Evolutionary conservation across 495 filamentous ascomycete species (phyloP).

Genomic region (Neurospora sp.): DNA sequence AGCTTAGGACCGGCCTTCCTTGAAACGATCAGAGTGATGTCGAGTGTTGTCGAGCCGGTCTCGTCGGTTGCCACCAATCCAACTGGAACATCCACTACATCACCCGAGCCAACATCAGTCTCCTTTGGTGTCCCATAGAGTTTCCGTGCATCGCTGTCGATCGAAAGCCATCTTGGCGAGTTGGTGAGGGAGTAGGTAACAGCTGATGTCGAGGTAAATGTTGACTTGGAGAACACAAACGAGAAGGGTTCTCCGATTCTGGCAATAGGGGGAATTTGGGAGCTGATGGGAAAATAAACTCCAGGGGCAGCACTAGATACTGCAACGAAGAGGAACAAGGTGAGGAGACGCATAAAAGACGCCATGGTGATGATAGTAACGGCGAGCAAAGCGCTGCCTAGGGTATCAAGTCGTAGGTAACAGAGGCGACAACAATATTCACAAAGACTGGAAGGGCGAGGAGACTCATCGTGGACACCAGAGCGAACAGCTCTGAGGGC

Average conservation of each 20-base stretch:
- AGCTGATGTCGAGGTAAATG: constrained; percentile 46
- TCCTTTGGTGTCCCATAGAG: constrained; percentile 55
- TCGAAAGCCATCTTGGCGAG: constrained; percentile 57
- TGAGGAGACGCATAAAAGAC: background rate
- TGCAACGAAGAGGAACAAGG: constrained; percentile 8
- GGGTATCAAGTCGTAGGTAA: background rate
- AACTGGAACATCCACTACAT: constrained; percentile 37
- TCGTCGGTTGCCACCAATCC: constrained; percentile 51
- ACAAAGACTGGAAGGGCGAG: background rate
- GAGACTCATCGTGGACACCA: background rate
- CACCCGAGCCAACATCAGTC: constrained; percentile 43
- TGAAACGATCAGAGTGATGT: constrained; percentile 55
- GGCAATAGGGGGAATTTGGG: constrained; percentile 68
- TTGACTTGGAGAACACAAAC: constrained; percentile 59
- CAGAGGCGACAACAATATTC: background rate
- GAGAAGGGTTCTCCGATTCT: constrained; percentile 51
- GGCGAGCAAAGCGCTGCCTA: background rate
- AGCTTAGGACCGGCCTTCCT: constrained; percentile 30
- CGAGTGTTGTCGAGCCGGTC: constrained; percentile 44
- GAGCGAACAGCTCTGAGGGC: background rate
- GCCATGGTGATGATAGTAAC: constrained; percentile 9
- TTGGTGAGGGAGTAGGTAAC: constrained; percentile 54
- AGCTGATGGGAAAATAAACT: constrained; percentile 61
- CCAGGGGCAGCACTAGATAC: constrained; percentile 33
- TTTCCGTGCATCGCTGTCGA: constrained; percentile 51